These are phyloP conservation scores for Capronia americana DNA, from an alignment of 2,329 filamentous ascomycete genomes.

Conservation along the genomic window DNA sequence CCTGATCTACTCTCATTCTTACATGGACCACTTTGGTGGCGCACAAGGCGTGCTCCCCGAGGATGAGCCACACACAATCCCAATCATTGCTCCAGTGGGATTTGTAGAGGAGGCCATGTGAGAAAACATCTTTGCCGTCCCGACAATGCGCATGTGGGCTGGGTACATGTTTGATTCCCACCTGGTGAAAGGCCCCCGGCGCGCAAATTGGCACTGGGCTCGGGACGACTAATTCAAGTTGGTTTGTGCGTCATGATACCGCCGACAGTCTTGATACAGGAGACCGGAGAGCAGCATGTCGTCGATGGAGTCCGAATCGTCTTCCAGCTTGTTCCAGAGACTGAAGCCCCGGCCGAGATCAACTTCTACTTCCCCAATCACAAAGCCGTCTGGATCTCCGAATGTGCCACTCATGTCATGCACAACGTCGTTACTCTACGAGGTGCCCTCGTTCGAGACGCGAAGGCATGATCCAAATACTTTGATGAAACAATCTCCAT, in stretches of 20 bases:
- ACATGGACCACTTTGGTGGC: no score
- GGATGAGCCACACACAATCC: no score
- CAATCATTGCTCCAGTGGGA: no score
- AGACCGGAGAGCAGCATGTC: slow-evolving; percentile 43
- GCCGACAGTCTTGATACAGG: slow-evolving; percentile 45
- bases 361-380: slow-evolving; percentile 51
- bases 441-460: slow-evolving; percentile 51
- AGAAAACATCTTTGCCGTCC: no score
- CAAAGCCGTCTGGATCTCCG: slow-evolving; percentile 48
- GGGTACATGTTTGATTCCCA: no score
- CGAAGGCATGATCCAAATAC: slow-evolving; percentile 49
- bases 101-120: no score
- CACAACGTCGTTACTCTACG: slow-evolving; percentile 54
- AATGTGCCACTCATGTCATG: slow-evolving; percentile 49
- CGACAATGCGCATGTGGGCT: no score
- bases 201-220: slow-evolving; percentile 40
- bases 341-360: slow-evolving; percentile 53
- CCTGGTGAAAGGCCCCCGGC: no score
- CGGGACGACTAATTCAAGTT: slow-evolving; percentile 42
- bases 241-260: slow-evolving; percentile 46
- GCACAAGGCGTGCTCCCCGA: no score
- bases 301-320: slow-evolving; percentile 49
- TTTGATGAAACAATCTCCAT: slow-evolving; percentile 51
- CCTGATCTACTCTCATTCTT: no score
- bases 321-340: slow-evolving; percentile 52